phyloP scores from a whole-genome alignment of 805 yeast species.

The Cyberlindnera mycetangii region DNA sequence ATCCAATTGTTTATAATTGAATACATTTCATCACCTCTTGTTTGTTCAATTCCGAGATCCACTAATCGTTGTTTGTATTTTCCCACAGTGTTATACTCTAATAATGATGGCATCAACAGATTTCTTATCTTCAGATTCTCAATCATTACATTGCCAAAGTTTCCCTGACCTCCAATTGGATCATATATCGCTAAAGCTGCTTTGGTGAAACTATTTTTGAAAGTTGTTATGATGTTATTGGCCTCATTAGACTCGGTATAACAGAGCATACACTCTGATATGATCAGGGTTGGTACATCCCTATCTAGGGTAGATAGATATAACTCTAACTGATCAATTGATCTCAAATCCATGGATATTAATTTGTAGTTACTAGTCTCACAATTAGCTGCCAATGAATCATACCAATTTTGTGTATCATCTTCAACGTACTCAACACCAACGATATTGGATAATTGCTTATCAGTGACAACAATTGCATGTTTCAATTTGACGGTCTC shows the following conservation, averaged over 20 bases:
- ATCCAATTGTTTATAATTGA: slow-evolving; percentile 33
- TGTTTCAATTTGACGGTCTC: slow-evolving; percentile 45
- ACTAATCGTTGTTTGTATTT: slow-evolving; percentile 22
- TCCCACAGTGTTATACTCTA: slow-evolving; percentile 36
- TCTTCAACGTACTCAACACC: slow-evolving; percentile 12
- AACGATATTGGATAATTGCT: slow-evolving; percentile 8
- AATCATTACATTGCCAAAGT: slow-evolving; percentile 55
- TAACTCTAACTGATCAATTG: slow-evolving; percentile 26
- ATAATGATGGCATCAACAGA: slow-evolving; percentile 38
- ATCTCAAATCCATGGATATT: slow-evolving; percentile 34
- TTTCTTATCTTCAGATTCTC: slow-evolving; percentile 45
- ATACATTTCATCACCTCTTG: slow-evolving; percentile 32
- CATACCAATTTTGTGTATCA: slow-evolving; percentile 22
- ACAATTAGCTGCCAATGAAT: slow-evolving; percentile 20
- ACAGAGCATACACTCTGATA: slow-evolving; percentile 60
- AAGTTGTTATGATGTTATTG: slow-evolving; percentile 33
- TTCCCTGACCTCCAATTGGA: slow-evolving; percentile 53
- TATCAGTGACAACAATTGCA: slow-evolving; percentile 18
- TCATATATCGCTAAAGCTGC: slow-evolving; percentile 45
- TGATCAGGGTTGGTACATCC: slow-evolving; percentile 43
- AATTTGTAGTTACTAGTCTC: slow-evolving; percentile 26
- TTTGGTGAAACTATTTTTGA: slow-evolving; percentile 27
- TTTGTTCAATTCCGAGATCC: slow-evolving; percentile 15
- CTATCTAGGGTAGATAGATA: slow-evolving; percentile 24
- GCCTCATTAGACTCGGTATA: slow-evolving; percentile 45